Evolutionary conservation across 2,329 filamentous ascomycete species (phyloP).

Genomic region (Hypoxylon sp.): DNA sequence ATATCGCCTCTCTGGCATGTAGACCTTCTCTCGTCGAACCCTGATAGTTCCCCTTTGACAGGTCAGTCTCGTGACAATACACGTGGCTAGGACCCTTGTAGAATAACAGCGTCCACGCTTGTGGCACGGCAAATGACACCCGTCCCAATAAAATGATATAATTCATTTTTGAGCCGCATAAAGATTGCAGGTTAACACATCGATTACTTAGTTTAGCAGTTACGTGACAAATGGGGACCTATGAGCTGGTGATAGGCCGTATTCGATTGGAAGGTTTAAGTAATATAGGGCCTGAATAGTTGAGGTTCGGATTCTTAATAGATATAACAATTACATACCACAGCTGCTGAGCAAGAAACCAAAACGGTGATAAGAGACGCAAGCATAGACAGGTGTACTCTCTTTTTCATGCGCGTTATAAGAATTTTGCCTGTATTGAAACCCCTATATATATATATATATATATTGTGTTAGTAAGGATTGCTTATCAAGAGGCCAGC

Average conservation of each 20-base stretch:
- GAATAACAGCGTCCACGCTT: constrained; percentile 40
- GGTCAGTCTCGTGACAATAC: no score
- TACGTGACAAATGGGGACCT: constrained; percentile 35
- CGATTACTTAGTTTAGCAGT: constrained; percentile 25
- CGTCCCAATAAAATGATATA: constrained; percentile 34
- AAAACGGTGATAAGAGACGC: no score
- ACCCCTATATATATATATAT: no score
- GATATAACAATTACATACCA: not conserved
- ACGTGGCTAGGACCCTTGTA: constrained; percentile 36
- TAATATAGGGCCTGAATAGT: not conserved
- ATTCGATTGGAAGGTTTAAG: not conserved
- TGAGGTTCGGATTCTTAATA: not conserved
- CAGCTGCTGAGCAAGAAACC: not conserved
- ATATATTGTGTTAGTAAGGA: no score
- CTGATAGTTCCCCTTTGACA: no score
- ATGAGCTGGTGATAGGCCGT: not conserved
- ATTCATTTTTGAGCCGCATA: constrained; percentile 22
- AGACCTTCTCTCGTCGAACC: no score
- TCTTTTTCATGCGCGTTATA: no score
- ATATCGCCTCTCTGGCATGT: constrained; percentile 37
- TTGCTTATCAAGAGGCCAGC: no score
- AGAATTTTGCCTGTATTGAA: no score
- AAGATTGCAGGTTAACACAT: constrained; percentile 40
- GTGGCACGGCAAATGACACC: constrained; percentile 29
- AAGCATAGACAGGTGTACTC: no score